These are phyloP conservation scores for Epichloe sp. DNA, from an alignment of 2,329 filamentous ascomycete species.

Conservation along the genomic window DNA sequence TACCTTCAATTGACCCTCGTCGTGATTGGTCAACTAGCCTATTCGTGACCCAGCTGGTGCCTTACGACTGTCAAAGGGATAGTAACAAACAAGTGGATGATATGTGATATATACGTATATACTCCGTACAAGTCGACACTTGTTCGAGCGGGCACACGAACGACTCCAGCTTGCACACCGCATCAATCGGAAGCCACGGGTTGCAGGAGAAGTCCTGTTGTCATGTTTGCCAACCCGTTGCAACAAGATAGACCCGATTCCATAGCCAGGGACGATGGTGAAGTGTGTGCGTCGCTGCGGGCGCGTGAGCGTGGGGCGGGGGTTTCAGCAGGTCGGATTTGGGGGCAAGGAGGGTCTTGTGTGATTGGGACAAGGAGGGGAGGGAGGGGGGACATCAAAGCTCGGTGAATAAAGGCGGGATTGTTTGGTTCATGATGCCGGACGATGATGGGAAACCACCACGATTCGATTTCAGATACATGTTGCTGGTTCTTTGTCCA, in stretches of 20 bases:
- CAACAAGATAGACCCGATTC: not conserved
- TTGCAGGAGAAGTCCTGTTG: not conserved
- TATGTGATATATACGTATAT: too few relatives aligned
- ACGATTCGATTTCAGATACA: not conserved
- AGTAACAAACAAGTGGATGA: too few relatives aligned
- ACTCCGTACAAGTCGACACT: too few relatives aligned
- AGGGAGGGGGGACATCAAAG: too few relatives aligned
- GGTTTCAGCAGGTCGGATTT: not conserved
- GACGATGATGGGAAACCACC: not conserved
- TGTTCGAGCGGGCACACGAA: not conserved
- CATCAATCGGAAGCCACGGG: conserved; percentile 1
- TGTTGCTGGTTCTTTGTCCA: not conserved
- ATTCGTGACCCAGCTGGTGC: too few relatives aligned
- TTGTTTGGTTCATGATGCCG: not conserved
- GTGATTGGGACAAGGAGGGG: too few relatives aligned
- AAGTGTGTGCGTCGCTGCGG: too few relatives aligned
- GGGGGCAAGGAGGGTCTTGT: not conserved
- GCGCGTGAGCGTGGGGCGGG: too few relatives aligned
- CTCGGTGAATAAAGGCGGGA: not conserved
- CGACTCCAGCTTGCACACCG: conserved; percentile 2
- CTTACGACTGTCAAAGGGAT: too few relatives aligned
- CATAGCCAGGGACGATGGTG: not conserved
- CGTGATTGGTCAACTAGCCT: too few relatives aligned
- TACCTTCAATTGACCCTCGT: too few relatives aligned
- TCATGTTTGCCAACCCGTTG: not conserved